These are phyloP conservation scores for Saturnispora zaruensis DNA, from an alignment of 805 yeast genomes.

Conservation along the genomic window DNA sequence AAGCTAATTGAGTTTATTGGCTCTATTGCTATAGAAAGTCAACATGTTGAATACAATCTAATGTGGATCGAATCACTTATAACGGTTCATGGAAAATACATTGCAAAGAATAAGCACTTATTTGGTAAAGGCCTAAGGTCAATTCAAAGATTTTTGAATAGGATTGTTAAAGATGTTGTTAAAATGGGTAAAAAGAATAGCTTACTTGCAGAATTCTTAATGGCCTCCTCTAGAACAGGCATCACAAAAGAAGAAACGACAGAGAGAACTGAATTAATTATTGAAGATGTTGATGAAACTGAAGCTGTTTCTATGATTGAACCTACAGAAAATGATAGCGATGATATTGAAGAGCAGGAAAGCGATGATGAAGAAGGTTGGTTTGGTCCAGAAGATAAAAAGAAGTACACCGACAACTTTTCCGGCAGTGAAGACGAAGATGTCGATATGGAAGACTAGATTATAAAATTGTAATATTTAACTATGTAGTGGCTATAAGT, in stretches of 20 bases:
- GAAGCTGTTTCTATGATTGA: constrained; percentile 13
- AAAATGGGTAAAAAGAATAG: constrained; percentile 44
- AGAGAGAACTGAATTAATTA: constrained; percentile 24
- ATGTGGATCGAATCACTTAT: constrained; percentile 71
- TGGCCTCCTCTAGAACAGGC: constrained; percentile 14
- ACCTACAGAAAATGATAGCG: constrained; percentile 21
- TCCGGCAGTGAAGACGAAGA: constrained; percentile 32
- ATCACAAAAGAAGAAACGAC: constrained; percentile 13
- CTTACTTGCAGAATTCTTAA: constrained; percentile 46
- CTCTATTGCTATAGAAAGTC: constrained; percentile 55
- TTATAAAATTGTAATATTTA: neutral
- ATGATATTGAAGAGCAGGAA: constrained; percentile 26
- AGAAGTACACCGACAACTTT: constrained; percentile 25
- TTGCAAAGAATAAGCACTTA: constrained; percentile 51
- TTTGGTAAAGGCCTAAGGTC: constrained; percentile 59
- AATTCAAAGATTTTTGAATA: constrained; percentile 64
- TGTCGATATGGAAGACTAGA: constrained; percentile 2
- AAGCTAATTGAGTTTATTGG: constrained; percentile 65
- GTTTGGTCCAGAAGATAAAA: constrained; percentile 28
- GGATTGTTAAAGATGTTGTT: constrained; percentile 69
- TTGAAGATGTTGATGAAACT: constrained; percentile 19
- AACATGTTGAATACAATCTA: constrained; percentile 76
- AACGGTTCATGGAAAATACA: constrained; percentile 68
- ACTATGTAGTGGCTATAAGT: neutral
- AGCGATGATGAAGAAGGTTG: constrained; percentile 30